Evolutionary conservation across 2,329 filamentous ascomycete genomes (phyloP), one percentile per base, ranked within the genome.

Genomic region (Calonectria naviculata): DNA sequence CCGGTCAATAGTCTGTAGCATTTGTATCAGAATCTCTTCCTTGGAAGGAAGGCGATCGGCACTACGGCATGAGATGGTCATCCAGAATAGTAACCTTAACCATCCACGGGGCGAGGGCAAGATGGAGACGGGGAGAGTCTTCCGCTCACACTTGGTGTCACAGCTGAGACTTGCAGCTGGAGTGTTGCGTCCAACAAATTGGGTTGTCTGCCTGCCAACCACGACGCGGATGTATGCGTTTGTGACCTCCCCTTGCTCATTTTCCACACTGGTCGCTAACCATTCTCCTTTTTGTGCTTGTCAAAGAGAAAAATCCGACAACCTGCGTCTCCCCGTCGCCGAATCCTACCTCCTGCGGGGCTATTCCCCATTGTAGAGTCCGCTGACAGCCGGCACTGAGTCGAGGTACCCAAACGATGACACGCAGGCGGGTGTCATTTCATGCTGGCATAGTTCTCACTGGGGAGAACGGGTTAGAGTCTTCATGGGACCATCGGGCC

Each of bases 41-140:
- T 73, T 15, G 21, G 29, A 62, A 41, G 36, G 70, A 71, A 65
- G 73, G 69, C 67, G 74, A 78, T 78, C 71, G 74, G 52, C 75
- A 28, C 58, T 29, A 44, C 47, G 34, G 60, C 38, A 69, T 19
- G 28, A 66, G 47, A 49, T 66, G 21, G 60, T 65, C 60, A 47
- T 68, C 65, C 68, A 58, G 38, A 58, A 63, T 29, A 47, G 66
- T 66, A 54, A 26, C 38, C 34, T 41, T 58, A 26, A n/a, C 54
- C 54, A 49, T 24, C 34, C 21, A 52, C 24, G 19, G 10, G 17
- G 24, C 6, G 24, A 34, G 2, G 28, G 12, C 31, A 24, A 38
- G 52, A 38, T 13, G 21, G 31, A 58, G 34, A 58, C 6, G 34
- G 42, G 34, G 21, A 56, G 21, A 61, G 38, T 21, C 47, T 60